phyloP scores from a whole-genome alignment of 345 rosid species.

The Syzygium oleosum region DNA sequence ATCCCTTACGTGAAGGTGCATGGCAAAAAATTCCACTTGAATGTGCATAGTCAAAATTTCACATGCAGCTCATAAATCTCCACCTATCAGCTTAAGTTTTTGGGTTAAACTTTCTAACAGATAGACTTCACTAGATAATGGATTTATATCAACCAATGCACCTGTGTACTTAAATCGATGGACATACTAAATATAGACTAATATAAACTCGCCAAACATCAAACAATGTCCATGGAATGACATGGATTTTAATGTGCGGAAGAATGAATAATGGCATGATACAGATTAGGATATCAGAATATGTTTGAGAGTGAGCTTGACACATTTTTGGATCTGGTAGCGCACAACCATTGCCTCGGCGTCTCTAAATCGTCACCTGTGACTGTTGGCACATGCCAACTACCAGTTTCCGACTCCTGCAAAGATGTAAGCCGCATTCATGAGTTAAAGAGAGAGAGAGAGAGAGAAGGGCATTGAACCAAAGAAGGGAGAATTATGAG shows the following conservation, averaged over 20 bases:
- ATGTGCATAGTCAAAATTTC: too few relatives aligned
- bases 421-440: not conserved
- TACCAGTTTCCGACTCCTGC: constrained; percentile 87
- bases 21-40: too few relatives aligned
- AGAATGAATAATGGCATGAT: not conserved
- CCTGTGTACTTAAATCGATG: too few relatives aligned
- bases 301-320: not conserved
- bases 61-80: too few relatives aligned
- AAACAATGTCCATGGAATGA: not conserved
- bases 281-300: not conserved
- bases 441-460: not conserved
- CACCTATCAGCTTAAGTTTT: too few relatives aligned
- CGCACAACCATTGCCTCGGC: constrained; percentile 77
- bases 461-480: not conserved
- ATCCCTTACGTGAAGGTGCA: too few relatives aligned
- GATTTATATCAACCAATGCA: not conserved
- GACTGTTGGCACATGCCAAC: constrained; percentile 77
- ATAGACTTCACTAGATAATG: not conserved
- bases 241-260: not conserved
- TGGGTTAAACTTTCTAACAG: too few relatives aligned
- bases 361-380: constrained; percentile 54
- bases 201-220: not conserved
- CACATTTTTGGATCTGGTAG: constrained; percentile 26
- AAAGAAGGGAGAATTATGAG: not conserved
- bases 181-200: not conserved